Base-by-base conservation (phyloP, 1,284 basidiomycete species). In the Polyporus tsugae region DNA sequence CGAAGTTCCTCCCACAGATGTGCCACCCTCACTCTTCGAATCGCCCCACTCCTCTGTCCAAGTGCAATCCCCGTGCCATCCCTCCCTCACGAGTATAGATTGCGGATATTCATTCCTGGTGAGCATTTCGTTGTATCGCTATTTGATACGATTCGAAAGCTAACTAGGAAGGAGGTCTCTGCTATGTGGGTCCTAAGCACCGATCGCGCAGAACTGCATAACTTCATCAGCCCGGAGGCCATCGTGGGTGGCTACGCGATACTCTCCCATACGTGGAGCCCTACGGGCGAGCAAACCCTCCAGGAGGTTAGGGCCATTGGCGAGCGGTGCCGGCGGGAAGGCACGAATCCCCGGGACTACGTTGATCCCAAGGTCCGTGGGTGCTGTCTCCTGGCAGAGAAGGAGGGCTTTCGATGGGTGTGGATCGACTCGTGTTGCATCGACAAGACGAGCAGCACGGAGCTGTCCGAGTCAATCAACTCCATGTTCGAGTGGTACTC, bases 381-480 rank as follows among this genome's bases (percentile, higher is more conserved):
- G 4, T 67, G 41, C 36, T 67, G 66, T 57, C 11, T 59, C 22
- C 35, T 67, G 7, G 66, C 66, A 1, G 53, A 60, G 36, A 55
- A 35, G 6, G 35, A 67, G 4, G 66, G 62, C 17, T 67, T 46
- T 39, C 17, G 38, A n/a, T 71, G 65, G 70, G 63, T 59, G n/a
- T 71, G 70, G 70, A 65, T 69, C 55, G 67, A 71, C 63, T 68
- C 70, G 22, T 71, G 70, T 60, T 67, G 66, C 66, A 67, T 67
- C 19, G 66, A 67, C 62, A 67, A 67, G 61, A 60, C 66, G n/a
- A 67, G 66, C 57, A 67, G 66, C 46, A 42, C 66, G 25, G 66
- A 71, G 60, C 66, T 71, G 35, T 69, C 70, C 4, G 70, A 71
- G 67, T 67, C 70, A 15, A 65, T 71, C 62, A 71, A 71, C 64